Evolutionary conservation across 768 basidiomycete species (phyloP).

Genomic region (Punctularia strigosozonata): DNA sequence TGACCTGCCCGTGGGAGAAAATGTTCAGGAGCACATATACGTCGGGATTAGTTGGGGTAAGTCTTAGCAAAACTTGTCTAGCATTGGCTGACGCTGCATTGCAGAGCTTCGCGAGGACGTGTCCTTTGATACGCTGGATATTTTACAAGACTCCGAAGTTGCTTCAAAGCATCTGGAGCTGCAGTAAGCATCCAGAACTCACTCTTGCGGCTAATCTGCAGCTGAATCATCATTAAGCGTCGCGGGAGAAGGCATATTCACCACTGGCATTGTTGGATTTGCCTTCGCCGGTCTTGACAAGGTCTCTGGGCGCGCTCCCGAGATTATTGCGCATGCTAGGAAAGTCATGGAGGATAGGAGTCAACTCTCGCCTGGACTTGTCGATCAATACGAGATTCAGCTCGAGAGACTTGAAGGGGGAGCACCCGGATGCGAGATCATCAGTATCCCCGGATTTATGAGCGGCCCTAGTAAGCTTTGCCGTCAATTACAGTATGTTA

Average conservation of each 20-base stretch:
- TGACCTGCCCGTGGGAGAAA: slow-evolving; percentile 38
- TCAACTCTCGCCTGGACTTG: slow-evolving; percentile 19
- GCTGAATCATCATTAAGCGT: slow-evolving; percentile 8
- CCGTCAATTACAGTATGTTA: not conserved
- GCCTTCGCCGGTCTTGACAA: slow-evolving; percentile 11
- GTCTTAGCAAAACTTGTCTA: not conserved
- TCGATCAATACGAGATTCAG: slow-evolving; percentile 29
- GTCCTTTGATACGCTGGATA: slow-evolving; percentile 17
- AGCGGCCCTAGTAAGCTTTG: slow-evolving; percentile 13
- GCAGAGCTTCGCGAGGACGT: slow-evolving; percentile 20
- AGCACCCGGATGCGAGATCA: slow-evolving; percentile 20
- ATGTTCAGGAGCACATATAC: slow-evolving; percentile 40
- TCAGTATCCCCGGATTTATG: slow-evolving; percentile 16
- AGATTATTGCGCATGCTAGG: slow-evolving; percentile 13
- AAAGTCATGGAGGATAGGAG: slow-evolving; percentile 12
- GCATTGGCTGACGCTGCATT: not conserved
- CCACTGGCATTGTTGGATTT: slow-evolving; percentile 16
- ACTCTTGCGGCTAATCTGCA: not conserved
- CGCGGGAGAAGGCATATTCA: slow-evolving; percentile 14
- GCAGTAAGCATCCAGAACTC: slow-evolving; percentile 15
- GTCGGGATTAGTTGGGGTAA: slow-evolving; percentile 15
- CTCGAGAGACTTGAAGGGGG: slow-evolving; percentile 18
- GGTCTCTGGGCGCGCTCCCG: slow-evolving; percentile 12
- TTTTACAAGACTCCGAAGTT: slow-evolving; percentile 16
- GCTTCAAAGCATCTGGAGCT: slow-evolving; percentile 19